A percentile compares a stretch with the other conserved stretches of the same genome.
phyloP scores from a whole-genome alignment of 148 eudicot species.

The Camellia sinensis region DNA sequence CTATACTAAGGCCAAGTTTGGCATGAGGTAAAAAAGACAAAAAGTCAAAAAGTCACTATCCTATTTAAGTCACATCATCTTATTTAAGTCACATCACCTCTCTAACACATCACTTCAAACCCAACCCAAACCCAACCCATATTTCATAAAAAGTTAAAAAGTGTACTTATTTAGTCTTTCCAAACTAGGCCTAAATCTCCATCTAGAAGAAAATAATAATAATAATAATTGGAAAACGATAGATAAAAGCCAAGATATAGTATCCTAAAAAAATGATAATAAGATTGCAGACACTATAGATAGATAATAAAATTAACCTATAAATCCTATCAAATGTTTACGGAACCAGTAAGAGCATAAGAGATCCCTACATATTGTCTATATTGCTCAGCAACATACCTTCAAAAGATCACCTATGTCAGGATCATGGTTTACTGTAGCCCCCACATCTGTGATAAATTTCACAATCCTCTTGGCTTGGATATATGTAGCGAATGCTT shows the following conservation, averaged over 20 bases:
- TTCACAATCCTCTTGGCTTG: constrained; percentile 89
- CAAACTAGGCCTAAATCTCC: too few relatives aligned
- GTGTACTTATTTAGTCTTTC: too few relatives aligned
- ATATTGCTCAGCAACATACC: constrained; percentile 30
- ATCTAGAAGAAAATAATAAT: too few relatives aligned
- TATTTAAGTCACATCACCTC: too few relatives aligned
- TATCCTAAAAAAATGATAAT: not conserved
- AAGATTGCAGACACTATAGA: not conserved
- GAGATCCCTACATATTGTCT: too few relatives aligned
- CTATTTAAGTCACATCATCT: too few relatives aligned
- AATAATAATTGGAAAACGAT: too few relatives aligned
- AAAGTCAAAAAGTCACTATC: not conserved
- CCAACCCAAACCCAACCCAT: too few relatives aligned
- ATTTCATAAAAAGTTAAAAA: too few relatives aligned
- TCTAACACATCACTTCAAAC: too few relatives aligned
- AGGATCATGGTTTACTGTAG: constrained; percentile 67
- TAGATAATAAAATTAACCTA: not conserved
- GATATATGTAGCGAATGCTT: constrained; percentile 82
- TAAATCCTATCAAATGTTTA: not conserved
- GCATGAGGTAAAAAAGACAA: too few relatives aligned
- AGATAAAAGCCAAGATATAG: not conserved
- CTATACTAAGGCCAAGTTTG: too few relatives aligned
- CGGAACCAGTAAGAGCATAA: not conserved
- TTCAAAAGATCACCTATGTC: constrained; percentile 76
- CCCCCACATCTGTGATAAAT: constrained; percentile 80